Evolutionary conservation across 371 early-diverging fungal species (phyloP), one percentile per base, ranked within the genome.

Genomic region (Smittium culicis): DNA sequence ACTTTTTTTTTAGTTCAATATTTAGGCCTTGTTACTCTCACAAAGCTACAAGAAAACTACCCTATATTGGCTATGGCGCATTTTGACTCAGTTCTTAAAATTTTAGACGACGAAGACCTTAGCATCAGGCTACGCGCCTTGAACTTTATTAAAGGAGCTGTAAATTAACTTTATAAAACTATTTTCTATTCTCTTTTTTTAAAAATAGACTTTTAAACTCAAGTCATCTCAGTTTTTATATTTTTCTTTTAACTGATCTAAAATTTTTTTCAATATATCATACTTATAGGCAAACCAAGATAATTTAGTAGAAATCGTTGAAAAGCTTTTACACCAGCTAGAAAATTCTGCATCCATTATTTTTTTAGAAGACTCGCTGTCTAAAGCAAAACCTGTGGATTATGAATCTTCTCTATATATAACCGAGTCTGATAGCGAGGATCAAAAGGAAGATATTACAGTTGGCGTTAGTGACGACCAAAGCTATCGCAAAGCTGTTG

Each of bases 51-150:
- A 60, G 79, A 81, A 1, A 82, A 86, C 14, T 87, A 92, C 57
- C 94, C 98, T 0, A 82, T 86, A 32, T 74, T 92, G n/a, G 91
- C 92, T 0, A 80, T 81, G 0, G 88, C 89, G 63, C 90, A 93
- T 71, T 84, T 86, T 67, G 90, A 89, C 31, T 80, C 89, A 5
- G 85, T 97, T 34, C 69, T 97, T 33, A 82, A 85, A 67, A 93
- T 93, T 68, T 82, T 95, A 60, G 95, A 94, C 35, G 95, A 96
- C 70, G 83, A 86, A 1, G 98, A 97, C 73, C 80, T 89, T 62
- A 88, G 88, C 72, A 94, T 97, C 70, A 85, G 96, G 35, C 79
- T 88, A 68, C 83, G 93, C 25, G 88, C 96, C 0, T 74, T 96
- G 69, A 92, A 94, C 70, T 77, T 94, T 3, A 82, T 94, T 2